These are phyloP conservation scores for Erythrobasidium hasegawianum DNA, from an alignment of 1,284 basidiomycete species.

Conservation along the genomic window DNA sequence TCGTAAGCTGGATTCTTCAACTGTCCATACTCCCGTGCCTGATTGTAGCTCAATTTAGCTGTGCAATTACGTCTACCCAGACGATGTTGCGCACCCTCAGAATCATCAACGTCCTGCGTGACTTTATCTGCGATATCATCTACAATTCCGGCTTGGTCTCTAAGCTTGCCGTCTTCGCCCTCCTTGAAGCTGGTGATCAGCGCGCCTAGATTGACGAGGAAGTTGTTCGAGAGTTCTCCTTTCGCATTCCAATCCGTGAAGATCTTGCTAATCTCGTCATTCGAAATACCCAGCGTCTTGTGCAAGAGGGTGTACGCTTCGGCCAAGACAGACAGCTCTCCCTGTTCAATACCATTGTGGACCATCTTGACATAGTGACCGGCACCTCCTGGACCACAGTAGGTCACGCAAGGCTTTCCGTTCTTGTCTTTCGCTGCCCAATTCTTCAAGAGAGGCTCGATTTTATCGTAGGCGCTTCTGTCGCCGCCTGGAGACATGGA, in stretches of 20 bases:
- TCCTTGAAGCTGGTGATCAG: conserved; percentile 46
- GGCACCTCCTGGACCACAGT: conserved; percentile 46
- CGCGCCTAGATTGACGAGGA: conserved; percentile 45
- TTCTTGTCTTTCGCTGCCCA: conserved; percentile 68
- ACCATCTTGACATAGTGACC: conserved; percentile 90
- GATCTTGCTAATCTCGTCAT: conserved; percentile 74
- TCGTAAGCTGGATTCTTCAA: conserved; percentile 91
- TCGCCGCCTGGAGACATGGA: conserved; percentile 55
- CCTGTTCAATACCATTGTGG: conserved; percentile 83
- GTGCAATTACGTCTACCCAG: neutral
- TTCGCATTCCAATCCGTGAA: conserved; percentile 46
- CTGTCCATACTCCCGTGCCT: conserved; percentile 94
- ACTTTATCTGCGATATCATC: conserved; percentile 49
- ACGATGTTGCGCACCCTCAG: conserved; percentile 39
- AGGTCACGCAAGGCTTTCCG: conserved; percentile 36
- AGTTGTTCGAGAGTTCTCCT: conserved; percentile 38
- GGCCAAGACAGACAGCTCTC: conserved; percentile 98
- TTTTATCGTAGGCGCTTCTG: conserved; percentile 43
- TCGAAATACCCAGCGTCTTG: conserved; percentile 78
- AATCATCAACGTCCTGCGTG: conserved; percentile 48
- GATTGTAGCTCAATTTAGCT: too few species aligned
- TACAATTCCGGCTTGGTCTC: conserved; percentile 45
- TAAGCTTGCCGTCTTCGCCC: conserved; percentile 43
- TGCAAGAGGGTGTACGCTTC: conserved; percentile 98
- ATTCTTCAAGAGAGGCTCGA: conserved; percentile 66